phyloP scores from a whole-genome alignment of 2,329 filamentous ascomycete genomes.

The Colletotrichum spaethianum region DNA sequence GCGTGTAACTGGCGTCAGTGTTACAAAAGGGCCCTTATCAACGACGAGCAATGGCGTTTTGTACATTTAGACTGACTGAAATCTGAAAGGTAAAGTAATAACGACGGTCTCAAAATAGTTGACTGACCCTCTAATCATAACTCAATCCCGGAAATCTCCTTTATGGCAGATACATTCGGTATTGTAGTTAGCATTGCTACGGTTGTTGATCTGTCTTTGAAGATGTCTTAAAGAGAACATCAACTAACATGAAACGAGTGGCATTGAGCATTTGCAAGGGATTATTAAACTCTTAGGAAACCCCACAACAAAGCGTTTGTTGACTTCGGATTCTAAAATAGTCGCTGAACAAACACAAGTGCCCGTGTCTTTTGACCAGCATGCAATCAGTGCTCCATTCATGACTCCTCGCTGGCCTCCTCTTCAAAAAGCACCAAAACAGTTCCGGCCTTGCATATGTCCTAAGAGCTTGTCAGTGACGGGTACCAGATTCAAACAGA shows the following conservation, averaged over 20 bases:
- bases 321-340: not conserved
- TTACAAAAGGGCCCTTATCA: too few relatives aligned
- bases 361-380: not conserved
- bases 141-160: too few relatives aligned
- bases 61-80: too few relatives aligned
- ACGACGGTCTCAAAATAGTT: too few relatives aligned
- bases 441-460: conserved; percentile 84
- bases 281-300: too few relatives aligned
- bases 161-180: too few relatives aligned
- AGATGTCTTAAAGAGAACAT: conserved; percentile 52
- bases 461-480: conserved; percentile 59
- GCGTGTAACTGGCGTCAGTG: too few relatives aligned
- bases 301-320: not conserved
- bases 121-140: too few relatives aligned
- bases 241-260: not conserved
- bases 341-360: not conserved
- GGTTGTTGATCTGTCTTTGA: too few relatives aligned
- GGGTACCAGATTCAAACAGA: not conserved
- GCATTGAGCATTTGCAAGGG: not conserved
- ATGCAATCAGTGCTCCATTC: not conserved
- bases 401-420: conserved; percentile 43
- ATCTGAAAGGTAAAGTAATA: too few relatives aligned
- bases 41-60: too few relatives aligned
- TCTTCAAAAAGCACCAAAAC: conserved; percentile 82
- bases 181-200: too few relatives aligned